These are phyloP conservation scores for Aegilops bicornis DNA, from an alignment of 176 grass and related monocot genomes.

Conservation along the genomic window DNA sequence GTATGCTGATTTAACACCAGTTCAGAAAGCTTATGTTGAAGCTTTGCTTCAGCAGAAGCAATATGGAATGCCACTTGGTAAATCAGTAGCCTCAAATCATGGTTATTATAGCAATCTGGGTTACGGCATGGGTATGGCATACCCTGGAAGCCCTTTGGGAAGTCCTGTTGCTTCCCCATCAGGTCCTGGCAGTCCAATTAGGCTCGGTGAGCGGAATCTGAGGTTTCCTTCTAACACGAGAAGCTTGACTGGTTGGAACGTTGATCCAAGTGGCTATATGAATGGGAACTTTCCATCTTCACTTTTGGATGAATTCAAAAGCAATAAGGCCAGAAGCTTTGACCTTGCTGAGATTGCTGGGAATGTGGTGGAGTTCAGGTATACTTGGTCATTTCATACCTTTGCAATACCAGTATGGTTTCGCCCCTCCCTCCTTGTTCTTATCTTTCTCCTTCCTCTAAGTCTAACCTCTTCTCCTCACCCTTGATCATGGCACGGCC, in stretches of 20 bases:
- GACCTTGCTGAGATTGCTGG: slow-evolving; percentile 92
- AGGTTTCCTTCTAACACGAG: slow-evolving; percentile 61
- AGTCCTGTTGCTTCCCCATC: slow-evolving; percentile 59
- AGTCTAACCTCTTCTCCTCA: not conserved
- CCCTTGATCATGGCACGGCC: not conserved
- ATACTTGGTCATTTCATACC: slow-evolving; percentile 13
- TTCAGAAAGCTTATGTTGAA: slow-evolving; percentile 84
- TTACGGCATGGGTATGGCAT: slow-evolving; percentile 64
- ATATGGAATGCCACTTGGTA: slow-evolving; percentile 67
- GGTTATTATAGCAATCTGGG: slow-evolving; percentile 60
- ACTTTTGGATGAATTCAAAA: slow-evolving; percentile 94
- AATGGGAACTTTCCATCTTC: slow-evolving; percentile 77
- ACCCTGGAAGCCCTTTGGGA: slow-evolving; percentile 77
- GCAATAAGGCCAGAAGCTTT: slow-evolving; percentile 88
- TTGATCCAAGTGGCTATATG: slow-evolving; percentile 56
- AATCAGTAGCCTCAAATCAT: slow-evolving; percentile 58
- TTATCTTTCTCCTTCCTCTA: not conserved
- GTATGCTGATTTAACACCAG: slow-evolving; percentile 54
- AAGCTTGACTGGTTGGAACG: slow-evolving; percentile 60
- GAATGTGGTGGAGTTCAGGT: slow-evolving; percentile 97
- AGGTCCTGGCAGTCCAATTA: slow-evolving; percentile 68
- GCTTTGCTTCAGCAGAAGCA: slow-evolving; percentile 89
- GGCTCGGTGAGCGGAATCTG: slow-evolving; percentile 64
- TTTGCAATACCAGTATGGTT: slow-evolving; percentile 1
- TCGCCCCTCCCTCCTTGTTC: not conserved